Evolutionary conservation across 441 rosid species (phyloP), one percentile per base, ranked within the genome.

Genomic region (Manihot esculenta): DNA sequence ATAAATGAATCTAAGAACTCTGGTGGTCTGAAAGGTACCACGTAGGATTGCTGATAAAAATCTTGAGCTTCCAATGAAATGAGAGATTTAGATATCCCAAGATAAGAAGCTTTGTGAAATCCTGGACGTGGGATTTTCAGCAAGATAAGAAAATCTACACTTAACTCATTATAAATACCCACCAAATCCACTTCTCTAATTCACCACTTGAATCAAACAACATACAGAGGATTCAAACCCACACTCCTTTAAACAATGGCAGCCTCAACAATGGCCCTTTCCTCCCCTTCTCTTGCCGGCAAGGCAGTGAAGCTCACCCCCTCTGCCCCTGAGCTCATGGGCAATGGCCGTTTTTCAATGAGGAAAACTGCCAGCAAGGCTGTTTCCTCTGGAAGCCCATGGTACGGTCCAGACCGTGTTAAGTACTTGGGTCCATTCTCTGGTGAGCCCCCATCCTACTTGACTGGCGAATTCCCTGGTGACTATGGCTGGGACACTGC

Each of bases 401-500:
- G 91, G 96, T 90, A 90, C 47, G 91, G 93, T 12, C 87, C 93
- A 0, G 93, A 89, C 87, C 84, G 96, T 41, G 91, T 85, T 13
- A 83, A 81, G 83, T 86, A 89, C 86, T 73, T 90, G 73, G 96
- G 96, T 26, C 91, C 91, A 13, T 80, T 90, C 82, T 90, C 96
- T 1, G 93, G 93, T 1, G 89, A 90, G 68, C 80, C 91, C 7
- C 93, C 91, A 2, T 73, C 82, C 75, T 90, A 90, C 81, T 83
- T 90, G 65, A 90, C 96, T 0, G 88, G 93, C 0, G 89, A 87
- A 69, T 87, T 90, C 82, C 90, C 93, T 0, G 92, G 93, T 0
- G 92, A 90, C 80, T 90, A 88, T 18, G 93, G 93, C 4, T 90
- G 93, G 96, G 93, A 90, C 90, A 88, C 96, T 0, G 93, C 93